A percentile compares a stretch with the other conserved stretches of the same genome.
These are phyloP conservation scores for Lecanicillium sp. DNA, from an alignment of 2,329 filamentous ascomycete genomes.

Conservation along the genomic window DNA sequence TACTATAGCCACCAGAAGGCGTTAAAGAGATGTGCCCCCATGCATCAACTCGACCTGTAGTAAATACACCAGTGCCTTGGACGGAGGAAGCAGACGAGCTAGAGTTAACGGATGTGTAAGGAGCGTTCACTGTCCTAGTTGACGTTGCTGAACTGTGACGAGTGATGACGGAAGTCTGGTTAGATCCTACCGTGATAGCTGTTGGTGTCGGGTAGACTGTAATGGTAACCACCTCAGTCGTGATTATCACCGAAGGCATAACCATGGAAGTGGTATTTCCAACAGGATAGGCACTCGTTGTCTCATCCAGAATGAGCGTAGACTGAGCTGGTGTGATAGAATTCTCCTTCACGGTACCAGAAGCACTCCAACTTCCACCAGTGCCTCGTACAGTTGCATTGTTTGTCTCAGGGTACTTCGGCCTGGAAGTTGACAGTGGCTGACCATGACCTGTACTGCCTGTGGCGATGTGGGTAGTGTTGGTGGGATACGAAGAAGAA, in stretches of 20 bases:
- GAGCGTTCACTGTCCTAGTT: not conserved
- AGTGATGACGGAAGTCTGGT: not conserved
- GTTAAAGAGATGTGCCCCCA: not conserved
- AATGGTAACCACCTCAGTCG: slow-evolving; percentile 4
- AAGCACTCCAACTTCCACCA: no score
- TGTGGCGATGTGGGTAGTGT: no score
- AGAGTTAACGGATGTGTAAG: not conserved
- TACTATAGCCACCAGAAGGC: not conserved
- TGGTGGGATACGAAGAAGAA: no score
- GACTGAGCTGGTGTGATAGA: no score
- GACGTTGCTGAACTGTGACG: not conserved
- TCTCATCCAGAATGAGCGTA: no score
- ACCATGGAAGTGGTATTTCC: no score
- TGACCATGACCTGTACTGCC: no score
- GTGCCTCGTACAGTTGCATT: no score
- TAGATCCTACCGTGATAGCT: not conserved
- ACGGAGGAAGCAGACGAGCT: not conserved
- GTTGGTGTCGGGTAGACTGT: slow-evolving; percentile 3
- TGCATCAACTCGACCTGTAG: not conserved
- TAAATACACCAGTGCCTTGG: not conserved
- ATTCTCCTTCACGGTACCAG: no score
- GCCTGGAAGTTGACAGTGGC: no score
- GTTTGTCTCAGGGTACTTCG: no score
- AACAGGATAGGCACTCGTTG: no score
- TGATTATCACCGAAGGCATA: not conserved